phyloP scores from a whole-genome alignment of 2,329 filamentous ascomycete genomes.

The Penicillium sp. region DNA sequence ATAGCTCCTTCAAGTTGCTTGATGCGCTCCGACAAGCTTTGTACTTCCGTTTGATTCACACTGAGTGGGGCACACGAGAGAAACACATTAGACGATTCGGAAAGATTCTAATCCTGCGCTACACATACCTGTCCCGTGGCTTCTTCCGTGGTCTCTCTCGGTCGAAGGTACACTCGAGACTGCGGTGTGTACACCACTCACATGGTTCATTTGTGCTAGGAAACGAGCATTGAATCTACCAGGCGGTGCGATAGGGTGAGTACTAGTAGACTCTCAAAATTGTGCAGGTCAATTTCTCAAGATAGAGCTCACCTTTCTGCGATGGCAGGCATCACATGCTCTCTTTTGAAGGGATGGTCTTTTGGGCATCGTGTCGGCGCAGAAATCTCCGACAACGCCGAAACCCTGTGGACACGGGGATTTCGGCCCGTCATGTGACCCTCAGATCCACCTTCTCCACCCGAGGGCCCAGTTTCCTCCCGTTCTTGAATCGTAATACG shows the following conservation, averaged over 20 bases:
- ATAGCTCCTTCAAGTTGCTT: constrained; percentile 14
- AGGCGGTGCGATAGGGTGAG: not conserved
- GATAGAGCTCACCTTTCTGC: constrained; percentile 1
- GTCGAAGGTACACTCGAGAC: constrained; percentile 18
- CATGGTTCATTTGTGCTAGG: constrained; percentile 13
- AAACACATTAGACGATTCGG: not conserved
- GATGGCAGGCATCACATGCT: constrained; percentile 2
- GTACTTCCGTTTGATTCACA: constrained; percentile 6
- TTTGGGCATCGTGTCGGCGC: not conserved
- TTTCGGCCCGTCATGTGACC: not conserved
- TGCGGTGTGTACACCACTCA: constrained; percentile 17
- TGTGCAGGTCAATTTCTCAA: too few species aligned
- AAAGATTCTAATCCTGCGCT: not conserved
- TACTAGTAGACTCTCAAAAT: not conserved
- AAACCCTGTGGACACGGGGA: not conserved
- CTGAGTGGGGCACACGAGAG: not conserved
- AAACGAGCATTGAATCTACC: constrained; percentile 15
- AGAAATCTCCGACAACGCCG: not conserved
- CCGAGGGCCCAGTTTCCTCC: not conserved
- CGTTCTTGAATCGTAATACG: not conserved
- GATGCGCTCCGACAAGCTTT: constrained; percentile 11
- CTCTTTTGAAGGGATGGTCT: not conserved
- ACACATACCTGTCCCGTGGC: constrained; percentile 9
- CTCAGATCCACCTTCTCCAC: not conserved
- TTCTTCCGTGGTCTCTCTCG: constrained; percentile 16